Percentiles rank a stretch among this genome's conserved stretches.
phyloP scores from a whole-genome alignment of 2,329 filamentous ascomycete genomes.

The Alternaria arborescens region DNA sequence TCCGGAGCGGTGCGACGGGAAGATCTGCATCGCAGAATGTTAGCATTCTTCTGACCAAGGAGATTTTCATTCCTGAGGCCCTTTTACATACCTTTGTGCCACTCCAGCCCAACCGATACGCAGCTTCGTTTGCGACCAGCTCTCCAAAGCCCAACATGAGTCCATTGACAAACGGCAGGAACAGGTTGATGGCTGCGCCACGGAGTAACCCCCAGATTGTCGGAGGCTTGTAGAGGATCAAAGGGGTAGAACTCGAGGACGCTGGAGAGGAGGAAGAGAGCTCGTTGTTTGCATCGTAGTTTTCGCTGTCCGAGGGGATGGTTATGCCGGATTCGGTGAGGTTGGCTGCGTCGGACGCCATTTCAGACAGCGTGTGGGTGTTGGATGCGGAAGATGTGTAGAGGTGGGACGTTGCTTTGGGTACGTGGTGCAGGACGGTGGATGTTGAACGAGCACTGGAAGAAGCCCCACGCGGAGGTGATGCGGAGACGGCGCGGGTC shows the following conservation, averaged over 20 bases:
- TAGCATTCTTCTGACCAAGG: not conserved
- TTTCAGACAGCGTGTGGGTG: conserved; percentile 5
- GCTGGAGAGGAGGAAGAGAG: conserved; percentile 70
- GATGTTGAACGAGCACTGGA: conserved; percentile 6
- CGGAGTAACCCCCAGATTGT: conserved; percentile 86
- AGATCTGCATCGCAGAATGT: conserved; percentile 56
- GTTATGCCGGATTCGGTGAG: conserved; percentile 78
- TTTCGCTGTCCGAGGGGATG: conserved; percentile 83
- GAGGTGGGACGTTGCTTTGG: not conserved
- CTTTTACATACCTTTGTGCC: conserved; percentile 79
- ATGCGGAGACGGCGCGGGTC: conserved; percentile 13
- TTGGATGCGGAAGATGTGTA: not conserved
- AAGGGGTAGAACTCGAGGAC: conserved; percentile 68
- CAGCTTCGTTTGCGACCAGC: conserved; percentile 93
- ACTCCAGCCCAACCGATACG: conserved; percentile 91
- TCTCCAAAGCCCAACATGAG: conserved; percentile 99
- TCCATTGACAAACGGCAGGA: conserved; percentile 95
- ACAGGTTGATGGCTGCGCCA: conserved; percentile 92
- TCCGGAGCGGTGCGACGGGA: conserved; percentile 64
- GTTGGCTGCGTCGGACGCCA: conserved; percentile 46
- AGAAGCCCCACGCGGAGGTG: conserved; percentile 21
- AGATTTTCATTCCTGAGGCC: conserved; percentile 1
- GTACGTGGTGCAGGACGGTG: not conserved
- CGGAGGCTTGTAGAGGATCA: conserved; percentile 89
- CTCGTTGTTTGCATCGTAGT: conserved; percentile 74